These are phyloP conservation scores for Gloeophyllum trabeum DNA, from an alignment of 768 basidiomycete species.

Conservation along the genomic window DNA sequence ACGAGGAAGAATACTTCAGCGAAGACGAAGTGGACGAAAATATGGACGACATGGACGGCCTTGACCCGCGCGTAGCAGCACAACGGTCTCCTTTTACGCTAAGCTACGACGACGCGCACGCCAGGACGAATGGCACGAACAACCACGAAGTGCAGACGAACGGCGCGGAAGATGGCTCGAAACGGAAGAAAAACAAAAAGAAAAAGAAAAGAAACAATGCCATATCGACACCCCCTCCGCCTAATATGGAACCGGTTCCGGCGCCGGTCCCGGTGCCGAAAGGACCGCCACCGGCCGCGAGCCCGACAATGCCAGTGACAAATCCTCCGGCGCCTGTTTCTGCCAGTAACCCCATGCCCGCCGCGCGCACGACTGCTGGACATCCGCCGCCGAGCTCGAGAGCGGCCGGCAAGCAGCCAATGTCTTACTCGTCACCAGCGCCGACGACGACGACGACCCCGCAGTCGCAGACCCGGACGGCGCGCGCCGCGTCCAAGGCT, in stretches of 20 bases:
- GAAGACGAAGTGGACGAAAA: constrained; percentile 34
- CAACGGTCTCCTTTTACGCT: constrained; percentile 27
- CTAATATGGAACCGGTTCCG: too few species aligned
- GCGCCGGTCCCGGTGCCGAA: constrained; percentile 12
- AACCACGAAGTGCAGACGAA: constrained; percentile 1
- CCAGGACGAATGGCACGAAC: constrained; percentile 2
- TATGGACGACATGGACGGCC: constrained; percentile 28
- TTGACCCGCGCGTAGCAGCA: too few species aligned
- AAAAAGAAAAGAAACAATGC: constrained; percentile 36
- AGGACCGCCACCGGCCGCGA: constrained; percentile 9
- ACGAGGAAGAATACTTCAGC: constrained; percentile 33
- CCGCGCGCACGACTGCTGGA: constrained; percentile 23
- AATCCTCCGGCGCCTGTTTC: constrained; percentile 11
- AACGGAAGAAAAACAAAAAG: constrained; percentile 41
- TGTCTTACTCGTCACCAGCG: constrained; percentile 49
- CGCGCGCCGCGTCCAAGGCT: constrained; percentile 39
- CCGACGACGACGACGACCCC: constrained; percentile 20
- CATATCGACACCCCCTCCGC: too few species aligned
- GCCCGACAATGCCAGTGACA: constrained; percentile 17
- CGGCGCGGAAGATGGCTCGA: constrained; percentile 4
- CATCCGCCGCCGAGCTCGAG: constrained; percentile 62
- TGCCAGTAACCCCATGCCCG: constrained; percentile 30
- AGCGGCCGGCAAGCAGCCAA: constrained; percentile 88
- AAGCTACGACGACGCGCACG: constrained; percentile 22
- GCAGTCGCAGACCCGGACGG: constrained; percentile 18